A percentile compares a stretch with the other conserved stretches of the same genome.
These are phyloP conservation scores for Funneliformis caledonium DNA, from an alignment of 371 early-diverging fungal genomes.

Conservation along the genomic window DNA sequence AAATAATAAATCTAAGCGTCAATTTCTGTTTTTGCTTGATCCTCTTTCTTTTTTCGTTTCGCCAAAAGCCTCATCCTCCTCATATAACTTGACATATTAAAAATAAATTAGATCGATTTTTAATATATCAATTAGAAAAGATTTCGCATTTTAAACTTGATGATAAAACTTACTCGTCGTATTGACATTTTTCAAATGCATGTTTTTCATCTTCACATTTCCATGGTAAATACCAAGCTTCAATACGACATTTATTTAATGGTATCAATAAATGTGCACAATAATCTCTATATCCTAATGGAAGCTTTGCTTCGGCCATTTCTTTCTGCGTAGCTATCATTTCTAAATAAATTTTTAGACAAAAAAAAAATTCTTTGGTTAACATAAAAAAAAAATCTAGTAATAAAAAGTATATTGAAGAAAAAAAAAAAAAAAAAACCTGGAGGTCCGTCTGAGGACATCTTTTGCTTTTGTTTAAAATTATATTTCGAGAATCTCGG, in stretches of 20 bases:
- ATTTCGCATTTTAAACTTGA: too few relatives aligned
- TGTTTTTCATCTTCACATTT: conserved; percentile 91
- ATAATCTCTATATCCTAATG: conserved; percentile 90
- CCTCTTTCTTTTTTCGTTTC: conserved; percentile 54
- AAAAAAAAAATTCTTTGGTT: background rate
- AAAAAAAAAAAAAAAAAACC: background rate
- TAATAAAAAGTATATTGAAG: background rate
- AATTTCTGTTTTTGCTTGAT: conserved; percentile 26
- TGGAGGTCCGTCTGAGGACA: background rate
- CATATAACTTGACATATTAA: conserved; percentile 52
- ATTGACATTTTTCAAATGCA: conserved; percentile 93
- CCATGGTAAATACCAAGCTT: conserved; percentile 89
- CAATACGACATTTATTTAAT: conserved; percentile 89
- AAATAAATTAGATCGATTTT: background rate
- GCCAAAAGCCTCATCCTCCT: conserved; percentile 62
- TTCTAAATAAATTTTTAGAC: conserved; percentile 48
- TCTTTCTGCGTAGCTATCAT: conserved; percentile 88
- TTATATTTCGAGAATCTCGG: background rate
- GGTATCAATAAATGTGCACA: conserved; percentile 91
- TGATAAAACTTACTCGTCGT: conserved; percentile 80
- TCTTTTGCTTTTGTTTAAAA: background rate
- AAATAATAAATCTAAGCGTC: background rate
- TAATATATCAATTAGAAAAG: conserved; percentile 2
- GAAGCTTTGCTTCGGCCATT: conserved; percentile 83
- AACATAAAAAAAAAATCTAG: too few relatives aligned